Evolutionary conservation across 129 eudicot genomes (phyloP), one percentile per base, ranked within the genome.

Genomic region (Lactuca sativa): DNA sequence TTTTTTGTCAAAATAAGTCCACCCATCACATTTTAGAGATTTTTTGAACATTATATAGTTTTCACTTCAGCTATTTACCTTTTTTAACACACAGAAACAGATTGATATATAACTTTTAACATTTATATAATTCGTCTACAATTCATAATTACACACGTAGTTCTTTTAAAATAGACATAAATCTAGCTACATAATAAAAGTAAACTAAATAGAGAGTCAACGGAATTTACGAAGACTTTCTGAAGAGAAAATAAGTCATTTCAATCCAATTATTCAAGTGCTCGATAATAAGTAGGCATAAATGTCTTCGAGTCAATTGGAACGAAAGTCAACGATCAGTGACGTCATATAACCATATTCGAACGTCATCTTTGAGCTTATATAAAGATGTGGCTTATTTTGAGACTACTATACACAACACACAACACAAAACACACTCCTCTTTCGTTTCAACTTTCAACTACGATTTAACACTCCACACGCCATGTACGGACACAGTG

Each of bases 401-500:
- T 69, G 21, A 9, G 40, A 77, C 70, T 11, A 69, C 59, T 33
- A 77, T 62, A 62, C 81, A 77, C 32, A 62, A 16, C 66, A 62
- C 30, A 25, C 30, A 25, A 25, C 21, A 62, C 81, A 77, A 31
- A 62, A 16, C 66, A 62, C 59, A 77, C 74, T 59, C 41, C 36
- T 55, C 36, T 56, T 12, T 60, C 14, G 9, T 40, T 69, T 31
- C 66, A 21, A 25, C 30, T 40, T 69, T 31, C 66, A 37, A 57
- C 64, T 41, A 17, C 32, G 56, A 65, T 41, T 55, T 54, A 16
- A 55, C 12, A n/a, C 58, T 55, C 72, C 71, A 74, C 31, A 74
- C 51, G 25, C 76, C 59, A 77, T 77, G 81, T 77, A 77, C 71
- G 81, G 81, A 54, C 76, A 77, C 70, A 31, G 52, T 25, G 30